Percentiles rank a stretch among this genome's conserved stretches.
Evolutionary conservation across 1,139 yeast species (phyloP).

Genomic region (Lodderomyces parapsilosis): DNA sequence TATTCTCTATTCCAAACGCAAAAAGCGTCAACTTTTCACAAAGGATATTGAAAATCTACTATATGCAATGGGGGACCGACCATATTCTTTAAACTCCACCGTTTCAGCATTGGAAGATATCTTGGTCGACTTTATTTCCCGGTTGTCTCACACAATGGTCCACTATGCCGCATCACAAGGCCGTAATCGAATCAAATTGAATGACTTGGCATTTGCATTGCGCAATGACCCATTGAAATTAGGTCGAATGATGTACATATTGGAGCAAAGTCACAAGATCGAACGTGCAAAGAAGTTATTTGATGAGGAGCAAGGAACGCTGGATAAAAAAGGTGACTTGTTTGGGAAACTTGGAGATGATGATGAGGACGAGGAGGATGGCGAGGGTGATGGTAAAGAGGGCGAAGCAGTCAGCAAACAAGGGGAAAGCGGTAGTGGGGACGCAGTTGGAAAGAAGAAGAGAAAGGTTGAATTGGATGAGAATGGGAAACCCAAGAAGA

Average conservation of each 20-base stretch:
- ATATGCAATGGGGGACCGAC: constrained; percentile 85
- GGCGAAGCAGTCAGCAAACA: constrained; percentile 1
- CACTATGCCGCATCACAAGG: constrained; percentile 36
- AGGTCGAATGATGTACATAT: constrained; percentile 80
- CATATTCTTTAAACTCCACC: constrained; percentile 74
- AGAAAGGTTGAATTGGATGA: constrained; percentile 5
- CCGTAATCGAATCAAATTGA: constrained; percentile 75
- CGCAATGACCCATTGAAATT: constrained; percentile 80
- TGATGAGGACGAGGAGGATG: constrained; percentile 13
- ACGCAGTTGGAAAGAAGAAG: constrained; percentile 3
- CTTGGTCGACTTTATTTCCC: constrained; percentile 73
- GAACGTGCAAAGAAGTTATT: constrained; percentile 80
- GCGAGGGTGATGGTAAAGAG: constrained; percentile 12
- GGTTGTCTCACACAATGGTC: constrained; percentile 37
- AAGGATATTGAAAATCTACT: constrained; percentile 71
- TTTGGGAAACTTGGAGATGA: constrained; percentile 12
- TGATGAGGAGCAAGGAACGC: constrained; percentile 23
- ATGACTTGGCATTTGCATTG: constrained; percentile 83
- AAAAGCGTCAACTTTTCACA: constrained; percentile 49
- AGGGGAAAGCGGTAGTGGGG: neutral
- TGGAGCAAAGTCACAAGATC: constrained; percentile 71
- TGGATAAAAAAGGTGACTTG: constrained; percentile 11
- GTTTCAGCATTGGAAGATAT: constrained; percentile 80
- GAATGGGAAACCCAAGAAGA: constrained; percentile 4
- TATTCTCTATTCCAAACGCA: constrained; percentile 14